Base-by-base conservation (phyloP, 2,329 filamentous ascomycete species). In the Xylaria arbuscula region DNA sequence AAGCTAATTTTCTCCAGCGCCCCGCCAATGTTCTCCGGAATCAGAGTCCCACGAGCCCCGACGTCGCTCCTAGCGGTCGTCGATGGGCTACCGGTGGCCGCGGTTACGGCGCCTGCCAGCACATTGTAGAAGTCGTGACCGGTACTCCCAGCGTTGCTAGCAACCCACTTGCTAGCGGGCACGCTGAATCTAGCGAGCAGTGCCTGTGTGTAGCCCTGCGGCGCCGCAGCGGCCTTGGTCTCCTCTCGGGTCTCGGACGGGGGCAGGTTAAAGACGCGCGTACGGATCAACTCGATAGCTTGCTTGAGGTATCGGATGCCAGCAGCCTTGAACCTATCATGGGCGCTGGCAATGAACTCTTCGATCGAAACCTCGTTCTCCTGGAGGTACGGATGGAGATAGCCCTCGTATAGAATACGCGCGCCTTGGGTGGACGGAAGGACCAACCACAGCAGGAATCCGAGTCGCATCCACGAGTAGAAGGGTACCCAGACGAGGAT, bases 401-500 rank as follows among this genome's bases (percentile, higher is more conserved):
- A 90, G 70, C 89, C 87, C 77, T 94, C 89, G 84, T 98, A 99
- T 72, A 98, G 85, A 75, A 92, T 83, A 69, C 92, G 92, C 66
- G 94, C 94, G 79, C 96, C 96, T 79, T 98, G 95, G n/a, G 93
- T 96, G 80, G 97, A 95, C 0, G 95, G 96, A n/a, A 97, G 89
- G 76, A 98, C 94, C 70, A 99, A 92, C 83, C 98, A 99, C 73
- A 96, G 89, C 78, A 98, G 89, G 81, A 96, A 91, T 77, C 90
- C 84, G 63, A 98, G 88, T 72, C 96, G 93, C 76, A 97, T 85
- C 88, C 94, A 98, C 74, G 93, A 88, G 83, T 98, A 99, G 81
- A 98, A 97, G 2, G 96, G 96, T 45, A 98, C 84, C 93, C 94
- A 98, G 79, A 87, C 87, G 55, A 98, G 87, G 77, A 98, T 90